Base-by-base conservation (phyloP, 2,329 filamentous ascomycete genomes). In the Pseudogymnoascus sp. region DNA sequence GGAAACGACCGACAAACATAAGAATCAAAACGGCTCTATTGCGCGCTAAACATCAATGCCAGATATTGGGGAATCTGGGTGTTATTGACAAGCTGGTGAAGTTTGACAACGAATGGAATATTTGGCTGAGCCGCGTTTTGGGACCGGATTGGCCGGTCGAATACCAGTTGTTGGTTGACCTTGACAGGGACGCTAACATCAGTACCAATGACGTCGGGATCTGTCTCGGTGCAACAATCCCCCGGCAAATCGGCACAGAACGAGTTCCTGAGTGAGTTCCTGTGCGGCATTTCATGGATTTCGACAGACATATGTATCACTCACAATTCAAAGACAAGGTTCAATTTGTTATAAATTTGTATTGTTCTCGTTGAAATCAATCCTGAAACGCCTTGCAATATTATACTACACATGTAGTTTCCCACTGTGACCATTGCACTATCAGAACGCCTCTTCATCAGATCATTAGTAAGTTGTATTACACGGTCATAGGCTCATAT, bases 121-220 rank as follows among this genome's bases (percentile, higher is more conserved):
- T 33, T 55, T 55, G 4, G 5, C 49, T 18, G 28, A 9, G 49
- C 49, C 16, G 49, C 28, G 28, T 33, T 55, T 35, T 55, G 49
- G 28, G 49, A 6, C 49, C 28, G 49, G 49, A 55, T 55, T 55
- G 49, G 28, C 49, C n/a, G 49, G 49, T 55, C 12, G 28, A 31
- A 16, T 55, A 55, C 28, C 28, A 18, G 49, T 55, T 55, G 49
- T 55, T 55, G 49, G 49, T 55, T 55, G 49, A 33, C 49, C 49
- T 18, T 33, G 49, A 33, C 28, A 33, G 28, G 49, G 25, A 35
- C 28, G 49, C 28, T 55, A 55, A 33, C 28, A 55, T 16, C 9
- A 18, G 18, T 33, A 35, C 25, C 4, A 55, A 55, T 55, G 49
- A 55, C 49, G 49, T 55, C 28, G 49, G 25, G 49, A 25, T 33